Evolutionary conservation across 441 rosid species (phyloP).

Genomic region (Pelargonium citronellum): DNA sequence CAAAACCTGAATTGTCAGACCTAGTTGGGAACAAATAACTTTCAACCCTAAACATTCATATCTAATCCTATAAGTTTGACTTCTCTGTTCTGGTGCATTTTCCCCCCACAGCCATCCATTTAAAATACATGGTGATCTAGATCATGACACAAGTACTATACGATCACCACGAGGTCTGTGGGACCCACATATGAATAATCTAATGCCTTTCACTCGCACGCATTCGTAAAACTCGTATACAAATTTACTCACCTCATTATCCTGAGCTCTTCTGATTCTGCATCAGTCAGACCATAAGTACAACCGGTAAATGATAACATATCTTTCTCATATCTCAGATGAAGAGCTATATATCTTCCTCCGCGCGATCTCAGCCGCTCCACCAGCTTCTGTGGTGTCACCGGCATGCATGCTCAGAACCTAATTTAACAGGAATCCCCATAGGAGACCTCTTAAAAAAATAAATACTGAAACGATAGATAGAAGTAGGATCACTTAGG

Average conservation of each 20-base stretch:
- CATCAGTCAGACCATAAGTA: constrained; percentile 66
- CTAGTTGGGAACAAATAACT: too few relatives aligned
- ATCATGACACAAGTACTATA: too few relatives aligned
- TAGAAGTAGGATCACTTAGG: constrained; percentile 17
- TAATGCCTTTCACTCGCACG: too few relatives aligned
- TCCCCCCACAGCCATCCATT: too few relatives aligned
- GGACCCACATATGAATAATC: too few relatives aligned
- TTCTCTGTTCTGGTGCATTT: too few relatives aligned
- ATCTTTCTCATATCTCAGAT: constrained; percentile 92
- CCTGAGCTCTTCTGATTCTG: constrained; percentile 73
- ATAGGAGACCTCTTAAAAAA: constrained; percentile 78
- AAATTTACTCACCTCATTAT: constrained; percentile 60
- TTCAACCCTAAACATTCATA: too few relatives aligned
- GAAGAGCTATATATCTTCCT: constrained; percentile 80
- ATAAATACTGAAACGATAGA: constrained; percentile 30
- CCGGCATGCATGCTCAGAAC: constrained; percentile 88
- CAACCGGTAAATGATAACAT: constrained; percentile 97
- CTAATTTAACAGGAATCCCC: constrained; percentile 86
- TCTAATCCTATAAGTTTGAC: too few relatives aligned
- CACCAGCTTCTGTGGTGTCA: constrained; percentile 93
- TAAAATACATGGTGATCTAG: too few relatives aligned
- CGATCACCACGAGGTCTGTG: too few relatives aligned
- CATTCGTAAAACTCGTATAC: background rate
- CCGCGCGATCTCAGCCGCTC: constrained; percentile 69
- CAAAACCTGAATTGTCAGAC: too few relatives aligned